These are phyloP conservation scores for Saccharomyces hybrid DNA, from an alignment of 1,139 yeast genomes.

Conservation along the genomic window DNA sequence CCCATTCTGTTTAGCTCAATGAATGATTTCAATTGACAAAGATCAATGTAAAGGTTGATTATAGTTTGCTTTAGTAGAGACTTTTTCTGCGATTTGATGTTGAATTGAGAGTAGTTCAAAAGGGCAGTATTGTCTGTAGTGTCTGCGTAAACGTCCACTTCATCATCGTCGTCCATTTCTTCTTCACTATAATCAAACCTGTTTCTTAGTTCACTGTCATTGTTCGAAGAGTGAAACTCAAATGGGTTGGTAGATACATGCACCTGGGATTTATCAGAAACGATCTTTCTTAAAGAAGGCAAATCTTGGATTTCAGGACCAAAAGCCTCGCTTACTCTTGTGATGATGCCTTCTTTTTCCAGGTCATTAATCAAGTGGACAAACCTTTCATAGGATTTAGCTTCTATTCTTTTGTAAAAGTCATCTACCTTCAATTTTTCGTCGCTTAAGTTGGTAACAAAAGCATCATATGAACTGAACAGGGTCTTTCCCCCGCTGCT, in stretches of 20 bases:
- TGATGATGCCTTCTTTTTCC: slow-evolving; percentile 24
- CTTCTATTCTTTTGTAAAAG: slow-evolving; percentile 50
- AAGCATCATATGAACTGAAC: slow-evolving; percentile 33
- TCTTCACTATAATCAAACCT: slow-evolving; percentile 26
- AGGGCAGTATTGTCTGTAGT: slow-evolving; percentile 34
- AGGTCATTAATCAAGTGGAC: slow-evolving; percentile 46
- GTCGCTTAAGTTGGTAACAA: slow-evolving; percentile 47
- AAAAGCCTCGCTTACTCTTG: not conserved
- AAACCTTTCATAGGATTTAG: slow-evolving; percentile 40
- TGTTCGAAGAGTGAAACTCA: not conserved
- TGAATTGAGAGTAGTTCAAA: slow-evolving; percentile 33
- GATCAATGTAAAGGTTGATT: slow-evolving; percentile 49
- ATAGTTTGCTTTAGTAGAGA: slow-evolving; percentile 51
- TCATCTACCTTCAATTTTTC: slow-evolving; percentile 55
- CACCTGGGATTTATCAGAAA: not conserved
- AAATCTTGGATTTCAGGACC: not conserved
- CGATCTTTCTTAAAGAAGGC: not conserved
- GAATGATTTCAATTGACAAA: slow-evolving; percentile 58
- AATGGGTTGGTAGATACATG: not conserved
- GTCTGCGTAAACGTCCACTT: slow-evolving; percentile 29
- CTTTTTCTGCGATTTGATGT: slow-evolving; percentile 35
- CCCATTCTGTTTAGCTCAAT: slow-evolving; percentile 63
- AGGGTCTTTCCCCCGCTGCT: slow-evolving; percentile 24
- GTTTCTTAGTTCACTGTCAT: not conserved
- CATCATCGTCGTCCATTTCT: slow-evolving; percentile 27